These are phyloP conservation scores for Ophiostoma quercus DNA, from an alignment of 2,329 filamentous ascomycete species.

Conservation along the genomic window DNA sequence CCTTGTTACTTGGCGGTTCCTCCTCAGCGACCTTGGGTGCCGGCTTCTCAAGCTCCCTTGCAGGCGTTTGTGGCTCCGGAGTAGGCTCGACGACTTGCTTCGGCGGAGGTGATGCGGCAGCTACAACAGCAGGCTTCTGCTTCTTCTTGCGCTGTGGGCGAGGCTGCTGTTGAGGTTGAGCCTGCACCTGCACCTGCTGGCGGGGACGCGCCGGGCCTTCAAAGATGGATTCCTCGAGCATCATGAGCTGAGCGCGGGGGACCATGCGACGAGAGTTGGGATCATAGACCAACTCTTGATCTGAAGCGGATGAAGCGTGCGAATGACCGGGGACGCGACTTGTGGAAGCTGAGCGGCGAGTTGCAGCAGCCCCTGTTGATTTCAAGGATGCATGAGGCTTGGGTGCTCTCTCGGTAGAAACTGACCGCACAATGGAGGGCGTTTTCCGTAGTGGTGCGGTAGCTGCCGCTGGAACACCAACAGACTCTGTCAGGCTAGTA, in stretches of 20 bases:
- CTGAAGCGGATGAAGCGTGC: constrained; percentile 28
- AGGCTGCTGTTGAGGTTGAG: not conserved
- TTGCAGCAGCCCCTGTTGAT: not conserved
- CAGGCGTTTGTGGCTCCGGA: not conserved
- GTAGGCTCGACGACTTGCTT: not conserved
- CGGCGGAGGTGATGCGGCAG: not conserved
- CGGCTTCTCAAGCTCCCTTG: not conserved
- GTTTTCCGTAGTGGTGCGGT: constrained; percentile 16
- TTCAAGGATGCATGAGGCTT: constrained; percentile 6
- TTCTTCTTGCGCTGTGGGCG: constrained; percentile 38
- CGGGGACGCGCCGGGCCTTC: constrained; percentile 37
- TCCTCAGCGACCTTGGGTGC: not conserved
- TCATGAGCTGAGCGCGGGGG: constrained; percentile 42
- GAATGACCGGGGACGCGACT: constrained; percentile 29
- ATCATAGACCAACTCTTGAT: constrained; percentile 54
- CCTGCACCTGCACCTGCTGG: constrained; percentile 29
- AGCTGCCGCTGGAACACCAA: not conserved
- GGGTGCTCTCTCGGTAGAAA: constrained; percentile 19
- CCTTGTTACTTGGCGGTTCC: not conserved
- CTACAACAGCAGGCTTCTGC: not conserved
- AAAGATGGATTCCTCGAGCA: constrained; percentile 40
- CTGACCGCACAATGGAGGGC: constrained; percentile 10
- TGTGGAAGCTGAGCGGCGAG: constrained; percentile 28
- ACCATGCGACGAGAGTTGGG: constrained; percentile 62
- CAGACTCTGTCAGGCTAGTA: not conserved